Evolutionary conservation across 306 rosid species (phyloP), one percentile per base, ranked within the genome.

Genomic region (Vachellia collinsii): DNA sequence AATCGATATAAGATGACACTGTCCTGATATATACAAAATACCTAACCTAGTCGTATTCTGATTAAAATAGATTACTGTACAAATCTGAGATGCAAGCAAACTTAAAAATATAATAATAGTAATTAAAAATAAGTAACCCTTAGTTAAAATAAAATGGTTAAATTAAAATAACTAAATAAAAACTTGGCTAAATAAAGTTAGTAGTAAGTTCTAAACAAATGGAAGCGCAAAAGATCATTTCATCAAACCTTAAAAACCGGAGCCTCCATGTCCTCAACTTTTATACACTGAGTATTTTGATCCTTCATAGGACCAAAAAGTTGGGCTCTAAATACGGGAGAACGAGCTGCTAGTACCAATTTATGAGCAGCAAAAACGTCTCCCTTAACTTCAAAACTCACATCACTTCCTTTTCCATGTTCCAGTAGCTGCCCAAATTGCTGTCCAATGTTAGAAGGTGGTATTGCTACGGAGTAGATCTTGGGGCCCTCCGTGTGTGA

Each of bases 401-500:
- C 88, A 77, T 89, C 93, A n/a, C 86, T 75, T 59, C 89, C 86
- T 79, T 87, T 89, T 67, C 91, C 91, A 67, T 80, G 86, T 79
- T 85, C 88, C 80, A 89, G 81, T 74, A 89, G 84, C 75, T 41
- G 70, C 77, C 93, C 93, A 79, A 89, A 87, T 43, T 87, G 85
- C 62, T 81, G 91, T 39, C 86, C 93, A 72, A 89, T 83, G 81
- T 82, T 87, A 20, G 89, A 81, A 29, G 80, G 84, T 22, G 93
- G 83, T 22, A 85, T 74, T 6, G 88, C 75, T 62, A 89, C 85
- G 12, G 93, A 89, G 82, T 85, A 89, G 8, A 75, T 85, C 79
- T 87, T 93, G 1, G 98, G 98, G 59, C 94, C 94, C 71, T 86
- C 92, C 0, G 97, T 93, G 14, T 59, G 90, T 39, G 97, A 91